Evolutionary conservation across 2,329 filamentous ascomycete species (phyloP).

Genomic region (Chlorencoelia australis): DNA sequence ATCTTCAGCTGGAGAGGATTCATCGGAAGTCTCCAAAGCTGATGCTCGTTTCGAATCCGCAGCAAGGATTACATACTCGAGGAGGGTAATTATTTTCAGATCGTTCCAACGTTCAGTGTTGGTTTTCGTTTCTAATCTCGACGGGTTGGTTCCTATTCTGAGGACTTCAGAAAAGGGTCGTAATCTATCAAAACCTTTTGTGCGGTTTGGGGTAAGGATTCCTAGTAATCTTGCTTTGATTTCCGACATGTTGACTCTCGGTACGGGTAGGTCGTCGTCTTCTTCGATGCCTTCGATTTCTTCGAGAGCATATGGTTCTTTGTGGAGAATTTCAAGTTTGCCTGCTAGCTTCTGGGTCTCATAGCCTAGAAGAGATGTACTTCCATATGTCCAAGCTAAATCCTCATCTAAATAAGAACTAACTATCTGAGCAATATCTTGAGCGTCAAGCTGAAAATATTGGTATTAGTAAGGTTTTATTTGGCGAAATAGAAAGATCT

Average conservation of each 20-base stretch:
- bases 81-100: conserved; percentile 46
- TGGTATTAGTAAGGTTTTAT: too few relatives aligned
- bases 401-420: conserved; percentile 61
- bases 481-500: too few relatives aligned
- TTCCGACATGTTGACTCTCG: too few relatives aligned
- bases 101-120: conserved; percentile 45
- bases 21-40: conserved; percentile 11
- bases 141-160: conserved; percentile 1
- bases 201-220: too few relatives aligned
- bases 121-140: conserved; percentile 17
- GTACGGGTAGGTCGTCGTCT: conserved; percentile 14
- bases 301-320: conserved; percentile 35
- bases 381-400: conserved; percentile 34
- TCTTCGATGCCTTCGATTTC: conserved; percentile 34
- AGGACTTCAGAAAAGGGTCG: too few relatives aligned
- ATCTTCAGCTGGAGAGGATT: conserved; percentile 19
- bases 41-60: conserved; percentile 29
- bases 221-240: too few relatives aligned
- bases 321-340: conserved; percentile 39
- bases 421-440: conserved; percentile 59
- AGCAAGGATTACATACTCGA: conserved; percentile 46
- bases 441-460: conserved; percentile 60
- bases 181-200: too few relatives aligned
- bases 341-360: conserved; percentile 45
- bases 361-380: conserved; percentile 46